phyloP scores from a whole-genome alignment of 495 filamentous ascomycete species.

The Aspergillus nanangensis region DNA sequence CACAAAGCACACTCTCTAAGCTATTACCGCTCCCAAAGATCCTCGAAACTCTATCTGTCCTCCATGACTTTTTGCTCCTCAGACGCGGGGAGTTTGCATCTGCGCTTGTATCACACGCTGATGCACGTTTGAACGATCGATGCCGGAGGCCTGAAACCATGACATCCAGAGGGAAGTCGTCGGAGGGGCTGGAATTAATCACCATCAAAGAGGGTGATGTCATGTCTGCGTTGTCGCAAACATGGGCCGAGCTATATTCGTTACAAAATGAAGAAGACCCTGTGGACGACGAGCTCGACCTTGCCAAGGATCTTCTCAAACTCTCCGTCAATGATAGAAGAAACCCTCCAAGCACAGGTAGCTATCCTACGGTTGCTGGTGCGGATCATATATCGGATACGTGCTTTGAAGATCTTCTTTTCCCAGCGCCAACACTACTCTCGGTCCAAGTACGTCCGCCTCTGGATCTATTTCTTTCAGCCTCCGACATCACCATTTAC shows the following conservation, averaged over 20 bases:
- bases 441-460: slow-evolving; percentile 73
- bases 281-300: slow-evolving; percentile 69
- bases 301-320: slow-evolving; percentile 70
- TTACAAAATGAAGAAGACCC: slow-evolving; percentile 70
- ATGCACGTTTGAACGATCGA: slow-evolving; percentile 60
- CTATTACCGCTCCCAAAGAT: slow-evolving; percentile 73
- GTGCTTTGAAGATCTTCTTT: slow-evolving; percentile 73
- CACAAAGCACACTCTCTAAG: slow-evolving; percentile 73
- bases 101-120: slow-evolving; percentile 77
- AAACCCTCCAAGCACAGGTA: slow-evolving; percentile 24
- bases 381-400: slow-evolving; percentile 29
- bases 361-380: slow-evolving; percentile 26
- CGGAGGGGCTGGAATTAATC: slow-evolving; percentile 46
- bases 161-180: slow-evolving; percentile 16
- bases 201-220: slow-evolving; percentile 86
- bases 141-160: slow-evolving; percentile 26
- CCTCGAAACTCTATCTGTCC: slow-evolving; percentile 67
- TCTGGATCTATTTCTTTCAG: slow-evolving; percentile 79
- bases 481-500: slow-evolving; percentile 70
- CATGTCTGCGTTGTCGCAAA: slow-evolving; percentile 62
- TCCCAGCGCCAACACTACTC: slow-evolving; percentile 69
- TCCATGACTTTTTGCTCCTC: slow-evolving; percentile 84
- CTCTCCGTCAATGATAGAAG: slow-evolving; percentile 51
- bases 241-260: slow-evolving; percentile 72
- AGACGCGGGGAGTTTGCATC: slow-evolving; percentile 87